Conservation (phyloP, 257 asterid species). For the Knoxia roxburghii region DNA sequence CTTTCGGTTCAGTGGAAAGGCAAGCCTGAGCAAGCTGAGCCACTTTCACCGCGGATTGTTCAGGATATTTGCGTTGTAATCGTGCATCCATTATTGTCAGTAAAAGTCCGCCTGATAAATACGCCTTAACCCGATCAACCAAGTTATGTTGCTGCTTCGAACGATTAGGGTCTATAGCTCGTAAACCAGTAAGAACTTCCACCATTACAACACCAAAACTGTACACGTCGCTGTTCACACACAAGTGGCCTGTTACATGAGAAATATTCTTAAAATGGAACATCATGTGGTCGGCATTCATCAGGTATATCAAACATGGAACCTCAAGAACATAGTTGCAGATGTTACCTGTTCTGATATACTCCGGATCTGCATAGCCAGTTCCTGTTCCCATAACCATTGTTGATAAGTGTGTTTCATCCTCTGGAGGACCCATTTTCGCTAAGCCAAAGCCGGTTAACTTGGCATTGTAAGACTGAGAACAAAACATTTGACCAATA, state of each 20-base stretch:
- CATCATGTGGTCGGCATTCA: too few species aligned
- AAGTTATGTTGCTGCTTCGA: slow-evolving; percentile 36
- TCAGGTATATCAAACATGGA: too few species aligned
- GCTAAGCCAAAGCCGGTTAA: slow-evolving; percentile 62
- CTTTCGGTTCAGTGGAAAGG: slow-evolving; percentile 37
- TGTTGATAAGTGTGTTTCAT: slow-evolving; percentile 47
- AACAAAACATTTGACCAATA: background rate
- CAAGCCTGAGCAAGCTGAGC: slow-evolving; percentile 56
- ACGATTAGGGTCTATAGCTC: slow-evolving; percentile 37
- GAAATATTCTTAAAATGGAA: background rate
- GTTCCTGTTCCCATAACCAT: slow-evolving; percentile 48
- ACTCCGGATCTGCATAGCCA: slow-evolving; percentile 73
- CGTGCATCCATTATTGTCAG: slow-evolving; percentile 47
- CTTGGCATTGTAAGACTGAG: slow-evolving; percentile 58
- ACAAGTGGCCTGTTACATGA: slow-evolving; percentile 42
- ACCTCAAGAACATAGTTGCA: background rate
- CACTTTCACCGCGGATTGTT: slow-evolving; percentile 37
- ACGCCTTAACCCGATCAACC: slow-evolving; percentile 56
- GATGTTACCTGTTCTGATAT: slow-evolving; percentile 46
- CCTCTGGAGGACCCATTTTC: slow-evolving; percentile 42
- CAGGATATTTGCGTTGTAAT: slow-evolving; percentile 51
- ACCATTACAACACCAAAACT: slow-evolving; percentile 61
- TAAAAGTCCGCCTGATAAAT: slow-evolving; percentile 36
- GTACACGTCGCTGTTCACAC: slow-evolving; percentile 61
- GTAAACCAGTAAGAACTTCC: slow-evolving; percentile 57